These are phyloP conservation scores for Penicillium turbatum DNA, from an alignment of 495 filamentous ascomycete genomes.

Conservation along the genomic window DNA sequence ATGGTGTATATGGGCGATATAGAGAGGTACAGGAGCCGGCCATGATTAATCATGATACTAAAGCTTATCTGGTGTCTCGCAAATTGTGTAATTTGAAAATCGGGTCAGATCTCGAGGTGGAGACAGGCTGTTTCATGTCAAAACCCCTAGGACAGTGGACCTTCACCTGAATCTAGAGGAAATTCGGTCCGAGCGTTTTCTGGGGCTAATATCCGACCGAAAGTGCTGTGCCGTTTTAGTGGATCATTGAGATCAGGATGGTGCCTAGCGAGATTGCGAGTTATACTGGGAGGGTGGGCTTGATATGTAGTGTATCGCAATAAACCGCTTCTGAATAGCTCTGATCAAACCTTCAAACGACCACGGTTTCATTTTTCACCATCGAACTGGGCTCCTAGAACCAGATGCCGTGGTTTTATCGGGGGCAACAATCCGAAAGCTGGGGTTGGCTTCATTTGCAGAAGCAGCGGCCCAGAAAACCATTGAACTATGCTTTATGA, in stretches of 20 bases:
- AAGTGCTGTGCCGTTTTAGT: slow-evolving; percentile 5
- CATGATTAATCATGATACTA: neutral
- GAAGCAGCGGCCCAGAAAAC: too few relatives aligned
- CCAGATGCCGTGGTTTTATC: too few relatives aligned
- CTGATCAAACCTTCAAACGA: too few relatives aligned
- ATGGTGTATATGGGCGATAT: neutral
- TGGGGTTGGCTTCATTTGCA: too few relatives aligned
- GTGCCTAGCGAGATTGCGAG: neutral
- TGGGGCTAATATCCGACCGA: neutral
- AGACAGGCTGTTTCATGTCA: slow-evolving; percentile 21
- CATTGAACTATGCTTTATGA: too few relatives aligned
- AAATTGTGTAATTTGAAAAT: slow-evolving; percentile 1
- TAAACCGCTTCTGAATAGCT: neutral
- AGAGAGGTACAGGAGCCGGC: too few relatives aligned
- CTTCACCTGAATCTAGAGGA: neutral
- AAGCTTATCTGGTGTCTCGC: slow-evolving; percentile 13
- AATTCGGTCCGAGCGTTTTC: neutral
- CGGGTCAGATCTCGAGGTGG: slow-evolving; percentile 8
- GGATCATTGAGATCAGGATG: neutral
- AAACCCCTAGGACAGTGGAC: slow-evolving; percentile 10
- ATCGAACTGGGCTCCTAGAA: too few relatives aligned
- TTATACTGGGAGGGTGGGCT: neutral
- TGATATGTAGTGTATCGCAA: neutral
- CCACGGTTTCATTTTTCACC: too few relatives aligned
- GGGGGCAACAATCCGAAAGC: too few relatives aligned